phyloP scores from a whole-genome alignment of 805 yeast species.

The Limtongia smithiae region DNA sequence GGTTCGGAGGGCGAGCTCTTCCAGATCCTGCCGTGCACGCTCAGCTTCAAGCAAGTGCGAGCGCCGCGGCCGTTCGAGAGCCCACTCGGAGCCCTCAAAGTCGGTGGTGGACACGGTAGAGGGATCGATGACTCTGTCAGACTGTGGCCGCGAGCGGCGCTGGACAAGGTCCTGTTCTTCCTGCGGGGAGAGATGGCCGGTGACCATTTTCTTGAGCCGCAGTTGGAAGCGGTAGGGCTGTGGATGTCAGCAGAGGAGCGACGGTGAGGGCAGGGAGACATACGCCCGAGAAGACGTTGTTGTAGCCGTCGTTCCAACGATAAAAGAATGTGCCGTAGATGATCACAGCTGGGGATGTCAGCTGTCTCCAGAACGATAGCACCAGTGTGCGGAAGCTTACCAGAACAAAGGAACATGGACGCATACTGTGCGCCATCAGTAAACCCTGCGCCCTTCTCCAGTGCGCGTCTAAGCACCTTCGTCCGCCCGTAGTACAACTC shows the following conservation, averaged over 20 bases:
- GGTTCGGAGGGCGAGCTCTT: constrained; percentile 51
- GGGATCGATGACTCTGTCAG: constrained; percentile 36
- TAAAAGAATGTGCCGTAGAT: constrained; percentile 66
- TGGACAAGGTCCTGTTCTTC: constrained; percentile 64
- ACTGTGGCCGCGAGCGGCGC: constrained; percentile 39
- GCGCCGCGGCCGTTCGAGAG: constrained; percentile 64
- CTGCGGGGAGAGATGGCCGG: constrained; percentile 53
- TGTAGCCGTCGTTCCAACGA: constrained; percentile 82
- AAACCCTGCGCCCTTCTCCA: constrained; percentile 58
- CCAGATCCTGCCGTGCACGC: constrained; percentile 62
- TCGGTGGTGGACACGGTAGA: constrained; percentile 38
- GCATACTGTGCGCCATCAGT: constrained; percentile 22
- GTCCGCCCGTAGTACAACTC: constrained; percentile 75
- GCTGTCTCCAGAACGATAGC: no score
- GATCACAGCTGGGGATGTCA: constrained; percentile 48
- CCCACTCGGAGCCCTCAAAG: constrained; percentile 41
- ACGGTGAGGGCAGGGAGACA: not conserved
- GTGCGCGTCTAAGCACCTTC: constrained; percentile 59
- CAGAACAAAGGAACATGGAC: constrained; percentile 16
- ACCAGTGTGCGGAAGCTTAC: constrained; percentile 10
- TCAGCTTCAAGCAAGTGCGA: constrained; percentile 75
- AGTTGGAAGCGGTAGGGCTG: constrained; percentile 59
- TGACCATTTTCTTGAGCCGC: constrained; percentile 49
- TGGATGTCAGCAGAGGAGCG: not conserved
- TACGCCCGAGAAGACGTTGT: constrained; percentile 61